Evolutionary conservation across 2,329 filamentous ascomycete species (phyloP).

Genomic region (Penicillium corylophilum): DNA sequence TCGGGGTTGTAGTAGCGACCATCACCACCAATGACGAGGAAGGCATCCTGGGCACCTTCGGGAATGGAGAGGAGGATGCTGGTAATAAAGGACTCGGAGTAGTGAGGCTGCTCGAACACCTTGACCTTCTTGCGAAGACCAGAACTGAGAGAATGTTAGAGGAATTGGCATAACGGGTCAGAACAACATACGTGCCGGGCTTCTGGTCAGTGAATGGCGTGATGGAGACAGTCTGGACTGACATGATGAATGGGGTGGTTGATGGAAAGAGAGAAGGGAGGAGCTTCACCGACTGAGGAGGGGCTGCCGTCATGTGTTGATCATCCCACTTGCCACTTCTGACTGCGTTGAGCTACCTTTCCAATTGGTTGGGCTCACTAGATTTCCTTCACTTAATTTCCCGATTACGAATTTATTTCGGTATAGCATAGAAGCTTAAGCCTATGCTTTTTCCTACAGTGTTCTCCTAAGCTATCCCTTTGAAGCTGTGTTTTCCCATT

Average conservation of each 20-base stretch:
- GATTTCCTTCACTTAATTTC: background rate
- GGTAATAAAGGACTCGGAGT: conserved; percentile 92
- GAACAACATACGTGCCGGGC: conserved; percentile 84
- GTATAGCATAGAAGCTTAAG: background rate
- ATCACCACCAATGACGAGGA: conserved; percentile 95
- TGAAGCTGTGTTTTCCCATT: background rate
- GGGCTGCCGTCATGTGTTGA: conserved; percentile 28
- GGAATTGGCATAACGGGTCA: conserved; percentile 1
- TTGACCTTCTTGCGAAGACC: conserved; percentile 99
- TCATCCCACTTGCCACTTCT: conserved; percentile 13
- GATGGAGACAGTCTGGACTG: conserved; percentile 74
- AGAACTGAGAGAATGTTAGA: conserved; percentile 60
- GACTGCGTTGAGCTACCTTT: background rate
- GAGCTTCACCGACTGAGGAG: conserved; percentile 28
- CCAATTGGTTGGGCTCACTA: background rate
- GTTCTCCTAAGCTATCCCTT: background rate
- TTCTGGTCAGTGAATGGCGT: conserved; percentile 94
- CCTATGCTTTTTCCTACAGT: background rate
- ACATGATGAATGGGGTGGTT: conserved; percentile 56
- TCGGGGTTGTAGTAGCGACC: conserved; percentile 97
- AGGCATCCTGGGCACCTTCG: conserved; percentile 82
- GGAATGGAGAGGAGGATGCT: conserved; percentile 96
- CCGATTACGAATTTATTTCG: background rate
- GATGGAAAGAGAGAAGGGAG: conserved; percentile 6
- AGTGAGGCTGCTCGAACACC: conserved; percentile 92